phyloP scores from a whole-genome alignment of 257 asterid species.

The Solanum sejunctum region DNA sequence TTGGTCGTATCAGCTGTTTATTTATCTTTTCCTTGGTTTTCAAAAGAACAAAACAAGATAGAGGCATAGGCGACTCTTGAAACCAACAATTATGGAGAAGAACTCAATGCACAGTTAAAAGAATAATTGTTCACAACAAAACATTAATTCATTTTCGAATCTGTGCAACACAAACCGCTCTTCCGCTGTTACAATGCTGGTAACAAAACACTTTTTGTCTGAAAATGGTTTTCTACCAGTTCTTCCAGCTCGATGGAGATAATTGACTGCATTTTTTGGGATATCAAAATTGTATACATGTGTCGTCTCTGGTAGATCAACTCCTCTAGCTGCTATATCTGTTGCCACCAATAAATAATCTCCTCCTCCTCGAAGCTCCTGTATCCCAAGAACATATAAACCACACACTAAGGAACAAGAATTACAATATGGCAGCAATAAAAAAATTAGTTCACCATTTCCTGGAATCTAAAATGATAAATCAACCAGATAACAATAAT shows the following conservation, averaged over 20 bases:
- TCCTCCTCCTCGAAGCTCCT: constrained; percentile 62
- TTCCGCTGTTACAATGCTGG: constrained; percentile 59
- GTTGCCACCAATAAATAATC: constrained; percentile 81
- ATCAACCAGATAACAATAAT: background rate
- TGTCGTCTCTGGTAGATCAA: constrained; percentile 88
- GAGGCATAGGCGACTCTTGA: background rate
- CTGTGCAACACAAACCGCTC: constrained; percentile 81
- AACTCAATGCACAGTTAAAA: constrained; percentile 10
- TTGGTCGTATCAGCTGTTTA: background rate
- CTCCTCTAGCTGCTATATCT: constrained; percentile 82
- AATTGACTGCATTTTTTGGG: constrained; percentile 78
- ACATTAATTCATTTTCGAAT: constrained; percentile 72
- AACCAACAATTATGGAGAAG: background rate
- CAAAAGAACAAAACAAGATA: background rate
- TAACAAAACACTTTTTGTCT: constrained; percentile 61
- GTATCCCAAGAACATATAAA: constrained; percentile 4
- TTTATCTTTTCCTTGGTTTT: background rate
- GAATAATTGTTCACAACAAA: constrained; percentile 58
- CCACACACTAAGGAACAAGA: background rate
- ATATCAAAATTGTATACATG: constrained; percentile 87
- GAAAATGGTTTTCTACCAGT: constrained; percentile 96
- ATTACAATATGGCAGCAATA: background rate
- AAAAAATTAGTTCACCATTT: background rate
- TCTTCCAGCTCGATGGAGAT: constrained; percentile 97
- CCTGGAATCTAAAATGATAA: background rate